phyloP scores from a whole-genome alignment of 176 grass and related monocot genomes.

The Raddia guianensis region DNA sequence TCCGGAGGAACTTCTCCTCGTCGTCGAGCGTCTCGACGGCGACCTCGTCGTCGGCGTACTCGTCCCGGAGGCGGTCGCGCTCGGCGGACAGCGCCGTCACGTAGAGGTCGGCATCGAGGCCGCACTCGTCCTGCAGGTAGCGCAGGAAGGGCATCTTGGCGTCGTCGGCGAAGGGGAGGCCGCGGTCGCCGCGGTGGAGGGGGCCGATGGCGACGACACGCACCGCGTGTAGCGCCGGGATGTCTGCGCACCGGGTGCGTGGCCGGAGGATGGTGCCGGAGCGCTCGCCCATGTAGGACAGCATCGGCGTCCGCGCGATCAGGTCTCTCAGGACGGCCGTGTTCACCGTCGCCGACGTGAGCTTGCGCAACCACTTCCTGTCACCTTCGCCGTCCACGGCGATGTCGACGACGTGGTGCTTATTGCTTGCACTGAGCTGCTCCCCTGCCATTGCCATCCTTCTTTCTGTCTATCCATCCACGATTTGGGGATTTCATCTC shows the following conservation, averaged over 20 bases:
- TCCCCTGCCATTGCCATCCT: not conserved
- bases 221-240: slow-evolving; percentile 43
- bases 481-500: not conserved
- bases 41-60: slow-evolving; percentile 20
- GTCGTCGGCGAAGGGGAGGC: slow-evolving; percentile 42
- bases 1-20: slow-evolving; percentile 47
- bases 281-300: slow-evolving; percentile 53
- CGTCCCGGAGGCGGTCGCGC: slow-evolving; percentile 39
- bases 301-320: slow-evolving; percentile 55
- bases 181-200: slow-evolving; percentile 37
- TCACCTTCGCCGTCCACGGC: not conserved
- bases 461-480: not conserved
- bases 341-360: slow-evolving; percentile 52
- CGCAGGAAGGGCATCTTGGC: slow-evolving; percentile 53
- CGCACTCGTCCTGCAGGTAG: slow-evolving; percentile 47
- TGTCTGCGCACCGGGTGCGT: slow-evolving; percentile 19
- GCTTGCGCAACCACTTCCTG: slow-evolving; percentile 53
- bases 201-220: slow-evolving; percentile 62
- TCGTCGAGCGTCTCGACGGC: not conserved
- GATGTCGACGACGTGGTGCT: slow-evolving; percentile 46
- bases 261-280: slow-evolving; percentile 47
- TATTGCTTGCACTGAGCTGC: not conserved
- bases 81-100: slow-evolving; percentile 7
- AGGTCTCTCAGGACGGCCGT: slow-evolving; percentile 40
- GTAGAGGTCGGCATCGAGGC: slow-evolving; percentile 15